Percentiles rank a stretch among this genome's conserved stretches.
These are phyloP conservation scores for Aspergillus tubingensis DNA, from an alignment of 2,329 filamentous ascomycete genomes.

Conservation along the genomic window DNA sequence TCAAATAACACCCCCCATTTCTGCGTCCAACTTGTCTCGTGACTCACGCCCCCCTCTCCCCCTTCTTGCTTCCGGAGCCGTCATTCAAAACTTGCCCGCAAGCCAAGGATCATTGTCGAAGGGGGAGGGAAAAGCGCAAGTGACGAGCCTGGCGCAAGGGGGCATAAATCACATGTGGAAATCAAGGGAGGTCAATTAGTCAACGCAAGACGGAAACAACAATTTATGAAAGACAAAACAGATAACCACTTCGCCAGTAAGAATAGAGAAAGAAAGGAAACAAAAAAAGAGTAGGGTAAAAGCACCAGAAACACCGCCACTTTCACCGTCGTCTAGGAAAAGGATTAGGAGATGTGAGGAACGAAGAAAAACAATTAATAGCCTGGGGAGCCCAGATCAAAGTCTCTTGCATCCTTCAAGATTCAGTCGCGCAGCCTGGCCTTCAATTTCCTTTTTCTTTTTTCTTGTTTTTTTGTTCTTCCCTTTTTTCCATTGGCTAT, in stretches of 20 bases:
- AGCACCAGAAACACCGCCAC: constrained; percentile 43
- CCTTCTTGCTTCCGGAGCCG: constrained; percentile 15
- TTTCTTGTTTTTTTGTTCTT: constrained; percentile 23
- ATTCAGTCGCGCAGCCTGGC: constrained; percentile 20
- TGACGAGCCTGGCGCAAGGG: constrained; percentile 20
- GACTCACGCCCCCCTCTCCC: neutral
- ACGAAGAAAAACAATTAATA: constrained; percentile 29
- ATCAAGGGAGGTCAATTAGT: constrained; percentile 23
- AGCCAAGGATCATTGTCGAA: constrained; percentile 14
- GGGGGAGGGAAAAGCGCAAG: constrained; percentile 13
- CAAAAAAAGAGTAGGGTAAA: constrained; percentile 19
- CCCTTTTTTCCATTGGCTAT: constrained; percentile 16
- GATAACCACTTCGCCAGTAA: constrained; percentile 38
- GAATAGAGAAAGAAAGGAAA: constrained; percentile 21
- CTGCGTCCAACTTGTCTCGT: constrained; percentile 1
- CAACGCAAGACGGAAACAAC: constrained; percentile 26
- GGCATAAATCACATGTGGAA: constrained; percentile 22
- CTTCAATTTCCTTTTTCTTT: constrained; percentile 23
- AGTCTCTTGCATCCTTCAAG: constrained; percentile 32
- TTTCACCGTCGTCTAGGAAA: constrained; percentile 39
- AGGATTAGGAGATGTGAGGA: constrained; percentile 33
- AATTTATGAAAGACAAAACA: constrained; percentile 27
- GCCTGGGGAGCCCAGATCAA: constrained; percentile 32
- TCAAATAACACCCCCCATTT: constrained; percentile 10
- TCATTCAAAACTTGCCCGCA: constrained; percentile 17